Evolutionary conservation across 148 eudicot species (phyloP).

Genomic region (Vaccinium myrtillus): DNA sequence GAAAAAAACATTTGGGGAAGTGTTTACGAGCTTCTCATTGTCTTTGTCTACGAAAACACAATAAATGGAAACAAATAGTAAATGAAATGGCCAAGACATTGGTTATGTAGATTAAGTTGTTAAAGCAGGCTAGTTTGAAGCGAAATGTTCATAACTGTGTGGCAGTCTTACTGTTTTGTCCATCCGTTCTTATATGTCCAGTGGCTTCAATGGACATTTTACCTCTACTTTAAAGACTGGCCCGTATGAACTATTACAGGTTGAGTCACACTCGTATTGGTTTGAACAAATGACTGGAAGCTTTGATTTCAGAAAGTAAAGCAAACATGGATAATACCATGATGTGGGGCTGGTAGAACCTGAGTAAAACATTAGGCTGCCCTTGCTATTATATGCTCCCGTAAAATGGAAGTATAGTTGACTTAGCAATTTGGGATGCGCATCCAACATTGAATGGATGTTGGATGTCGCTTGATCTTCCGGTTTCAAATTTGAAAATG

Average conservation of each 20-base stretch:
- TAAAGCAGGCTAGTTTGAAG: neutral
- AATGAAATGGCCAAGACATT: neutral
- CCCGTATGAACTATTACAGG: neutral
- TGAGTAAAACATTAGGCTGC: neutral
- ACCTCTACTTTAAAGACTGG: neutral
- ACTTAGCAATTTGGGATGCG: neutral
- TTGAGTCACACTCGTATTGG: neutral
- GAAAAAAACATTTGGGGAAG: neutral
- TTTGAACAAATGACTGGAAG: neutral
- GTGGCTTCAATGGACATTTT: neutral
- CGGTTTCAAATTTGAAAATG: neutral
- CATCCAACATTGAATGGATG: neutral
- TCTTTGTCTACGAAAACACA: neutral
- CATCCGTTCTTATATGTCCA: neutral
- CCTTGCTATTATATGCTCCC: neutral
- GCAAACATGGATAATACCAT: no score
- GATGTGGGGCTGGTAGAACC: neutral
- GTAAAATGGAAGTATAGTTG: neutral
- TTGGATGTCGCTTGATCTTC: neutral
- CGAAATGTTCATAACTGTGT: neutral
- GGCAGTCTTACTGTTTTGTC: neutral
- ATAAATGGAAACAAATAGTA: neutral
- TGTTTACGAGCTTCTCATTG: neutral
- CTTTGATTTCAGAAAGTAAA: no score
- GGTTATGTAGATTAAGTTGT: neutral